Evolutionary conservation across 768 basidiomycete species (phyloP).

Genomic region (Pisolithus microcarpus): DNA sequence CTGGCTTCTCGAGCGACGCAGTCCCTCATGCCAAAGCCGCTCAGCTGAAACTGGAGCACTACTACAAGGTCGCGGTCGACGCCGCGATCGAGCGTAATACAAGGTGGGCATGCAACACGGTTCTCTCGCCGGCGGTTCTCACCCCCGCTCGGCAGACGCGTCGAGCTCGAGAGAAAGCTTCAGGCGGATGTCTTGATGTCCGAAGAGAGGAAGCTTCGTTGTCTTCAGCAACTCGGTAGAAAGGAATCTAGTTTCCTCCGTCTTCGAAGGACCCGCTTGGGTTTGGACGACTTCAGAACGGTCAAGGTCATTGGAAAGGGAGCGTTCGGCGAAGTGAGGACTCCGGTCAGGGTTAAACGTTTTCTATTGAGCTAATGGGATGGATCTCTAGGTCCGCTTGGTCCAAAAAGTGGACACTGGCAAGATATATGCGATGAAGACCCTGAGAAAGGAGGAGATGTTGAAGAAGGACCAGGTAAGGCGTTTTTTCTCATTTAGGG

Average conservation of each 20-base stretch:
- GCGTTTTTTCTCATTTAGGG: not conserved
- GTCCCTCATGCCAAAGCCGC: conserved; percentile 82
- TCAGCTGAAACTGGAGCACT: conserved; percentile 93
- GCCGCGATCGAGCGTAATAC: conserved; percentile 90
- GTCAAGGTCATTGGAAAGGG: conserved; percentile 99
- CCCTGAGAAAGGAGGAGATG: conserved; percentile 96
- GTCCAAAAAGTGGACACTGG: conserved; percentile 97
- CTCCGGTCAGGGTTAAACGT: not conserved
- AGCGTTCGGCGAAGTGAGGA: conserved; percentile 89
- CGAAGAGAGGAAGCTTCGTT: conserved; percentile 82
- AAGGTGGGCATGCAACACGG: conserved; percentile 44
- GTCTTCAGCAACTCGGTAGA: conserved; percentile 75
- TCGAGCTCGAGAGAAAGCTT: conserved; percentile 78
- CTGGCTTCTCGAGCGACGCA: conserved; percentile 73
- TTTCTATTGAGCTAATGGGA: not conserved
- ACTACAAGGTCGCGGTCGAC: conserved; percentile 95
- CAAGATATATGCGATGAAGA: conserved; percentile 99
- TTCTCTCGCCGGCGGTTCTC: not conserved
- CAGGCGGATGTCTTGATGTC: conserved; percentile 60
- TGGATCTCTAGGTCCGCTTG: conserved; percentile 57
- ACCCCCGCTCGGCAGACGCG: conserved; percentile 48
- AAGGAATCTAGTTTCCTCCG: conserved; percentile 87
- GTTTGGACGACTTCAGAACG: conserved; percentile 87
- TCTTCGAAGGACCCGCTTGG: conserved; percentile 80
- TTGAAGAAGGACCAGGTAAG: conserved; percentile 95